Evolutionary conservation across 805 yeast genomes (phyloP).

Genomic region (Debaryomyces prosopidis): DNA sequence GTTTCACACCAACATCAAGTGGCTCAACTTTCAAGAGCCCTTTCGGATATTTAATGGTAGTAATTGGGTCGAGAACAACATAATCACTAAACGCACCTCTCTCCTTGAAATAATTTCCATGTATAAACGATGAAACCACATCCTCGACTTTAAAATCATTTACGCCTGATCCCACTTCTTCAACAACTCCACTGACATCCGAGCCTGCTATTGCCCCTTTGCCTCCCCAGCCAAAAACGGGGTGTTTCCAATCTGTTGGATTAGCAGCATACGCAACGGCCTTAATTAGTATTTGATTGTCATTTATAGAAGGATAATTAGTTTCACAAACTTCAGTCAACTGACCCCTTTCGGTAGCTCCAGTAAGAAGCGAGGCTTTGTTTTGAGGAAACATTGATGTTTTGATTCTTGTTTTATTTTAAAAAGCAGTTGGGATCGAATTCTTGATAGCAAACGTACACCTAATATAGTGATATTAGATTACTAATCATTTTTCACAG

Average conservation of each 20-base stretch:
- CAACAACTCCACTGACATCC: conserved; percentile 61
- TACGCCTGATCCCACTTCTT: conserved; percentile 50
- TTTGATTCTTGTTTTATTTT: too few species aligned
- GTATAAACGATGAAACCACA: conserved; percentile 51
- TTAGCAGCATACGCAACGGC: conserved; percentile 58
- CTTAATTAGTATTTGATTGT: conserved; percentile 46
- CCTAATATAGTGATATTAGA: too few species aligned
- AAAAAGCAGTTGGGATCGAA: too few species aligned
- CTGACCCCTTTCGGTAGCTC: not conserved
- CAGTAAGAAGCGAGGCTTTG: not conserved
- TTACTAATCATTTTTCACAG: too few species aligned
- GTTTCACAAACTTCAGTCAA: conserved; percentile 2
- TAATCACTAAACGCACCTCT: conserved; percentile 66
- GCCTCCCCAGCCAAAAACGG: conserved; percentile 13
- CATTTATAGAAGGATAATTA: conserved; percentile 5
- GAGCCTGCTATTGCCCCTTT: conserved; percentile 55
- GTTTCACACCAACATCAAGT: conserved; percentile 21
- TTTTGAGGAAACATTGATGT: not conserved
- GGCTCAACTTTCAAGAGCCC: conserved; percentile 10
- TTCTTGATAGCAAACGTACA: too few species aligned
- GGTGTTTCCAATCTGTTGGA: conserved; percentile 74
- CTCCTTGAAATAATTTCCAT: conserved; percentile 49
- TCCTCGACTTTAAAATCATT: conserved; percentile 50
- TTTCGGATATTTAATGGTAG: conserved; percentile 31
- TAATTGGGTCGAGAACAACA: conserved; percentile 36